Evolutionary conservation across 306 rosid genomes (phyloP), one percentile per base, ranked within the genome.

Genomic region (Sindora glabra): DNA sequence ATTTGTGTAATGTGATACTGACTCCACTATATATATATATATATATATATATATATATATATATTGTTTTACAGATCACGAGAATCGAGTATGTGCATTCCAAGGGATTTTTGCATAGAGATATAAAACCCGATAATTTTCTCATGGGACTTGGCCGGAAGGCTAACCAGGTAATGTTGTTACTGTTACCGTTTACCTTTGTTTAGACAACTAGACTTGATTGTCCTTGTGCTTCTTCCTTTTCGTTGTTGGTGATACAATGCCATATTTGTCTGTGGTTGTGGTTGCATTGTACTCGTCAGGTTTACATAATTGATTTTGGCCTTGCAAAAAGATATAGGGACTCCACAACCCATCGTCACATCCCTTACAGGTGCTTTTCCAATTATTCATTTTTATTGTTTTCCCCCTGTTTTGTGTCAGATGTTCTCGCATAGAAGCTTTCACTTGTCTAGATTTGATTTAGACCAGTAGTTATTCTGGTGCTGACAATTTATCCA

Each of bases 131-230:
- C 16, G 99, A 92, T 73, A 92, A 92, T 77, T 92, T 92, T 74
- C 95, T 92, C 46, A 92, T 92, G 98, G 96, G 98, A 41, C 95
- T 92, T 72, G 96, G 96, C 59, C 94, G 98, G 49, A 92, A 92
- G 75, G 98, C 98, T 56, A 92, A 88, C 74, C 98, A 86, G 95
- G 98, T 92, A 57, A 60, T 19, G 24, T n/a, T n/a, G 58, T 55
- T 18, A 46, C 52, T 54, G n/a, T 50, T 50, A 56, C 32, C 34
- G 17, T 65, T 47, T 38, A 32, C 5, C 39, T 54, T 30, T 11
- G 25, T 46, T 45, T 25, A 36, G 27, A 33, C 36, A n/a, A n/a
- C n/a, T n/a, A n/a, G n/a, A n/a, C n/a, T n/a, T 55, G 55, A 38
- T n/a, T n/a, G 29, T 8, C 15, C 61, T 26, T 5, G n/a, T 52